A percentile compares a stretch with the other conserved stretches of the same genome.
These are phyloP conservation scores for Parathielavia appendiculata DNA, from an alignment of 495 filamentous ascomycete genomes.

Conservation along the genomic window DNA sequence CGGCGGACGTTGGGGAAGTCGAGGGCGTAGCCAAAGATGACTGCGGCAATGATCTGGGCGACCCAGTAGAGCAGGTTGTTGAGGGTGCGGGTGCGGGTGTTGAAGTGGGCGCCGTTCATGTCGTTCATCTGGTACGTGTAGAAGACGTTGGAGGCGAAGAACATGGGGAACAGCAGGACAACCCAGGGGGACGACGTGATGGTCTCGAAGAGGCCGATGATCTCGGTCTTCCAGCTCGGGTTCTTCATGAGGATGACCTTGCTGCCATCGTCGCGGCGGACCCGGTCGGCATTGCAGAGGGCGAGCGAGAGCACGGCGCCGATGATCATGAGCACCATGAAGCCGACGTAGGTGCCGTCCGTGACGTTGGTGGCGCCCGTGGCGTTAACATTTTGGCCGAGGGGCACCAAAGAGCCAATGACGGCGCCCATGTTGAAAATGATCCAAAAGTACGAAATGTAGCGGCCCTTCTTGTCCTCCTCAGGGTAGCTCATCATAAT, in stretches of 20 bases:
- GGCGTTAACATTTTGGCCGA: slow-evolving; percentile 71
- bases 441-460: slow-evolving; percentile 87
- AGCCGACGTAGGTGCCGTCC: slow-evolving; percentile 85
- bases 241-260: slow-evolving; percentile 82
- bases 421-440: slow-evolving; percentile 94
- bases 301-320: slow-evolving; percentile 68
- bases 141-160: slow-evolving; percentile 75
- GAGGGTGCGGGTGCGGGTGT: slow-evolving; percentile 73
- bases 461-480: slow-evolving; percentile 77
- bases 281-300: slow-evolving; percentile 69
- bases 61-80: slow-evolving; percentile 85
- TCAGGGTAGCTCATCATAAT: slow-evolving; percentile 94
- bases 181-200: slow-evolving; percentile 71
- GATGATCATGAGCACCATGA: slow-evolving; percentile 76
- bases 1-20: slow-evolving; percentile 62
- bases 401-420: slow-evolving; percentile 78
- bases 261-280: slow-evolving; percentile 73
- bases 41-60: slow-evolving; percentile 80
- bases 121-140: slow-evolving; percentile 66
- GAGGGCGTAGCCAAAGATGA: slow-evolving; percentile 69
- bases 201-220: slow-evolving; percentile 72
- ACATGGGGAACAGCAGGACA: slow-evolving; percentile 81
- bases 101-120: slow-evolving; percentile 67
- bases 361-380: slow-evolving; percentile 55
- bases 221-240: slow-evolving; percentile 73